Conservation (phyloP, 2,329 filamentous ascomycete species). For the Penicillium paneum region DNA sequence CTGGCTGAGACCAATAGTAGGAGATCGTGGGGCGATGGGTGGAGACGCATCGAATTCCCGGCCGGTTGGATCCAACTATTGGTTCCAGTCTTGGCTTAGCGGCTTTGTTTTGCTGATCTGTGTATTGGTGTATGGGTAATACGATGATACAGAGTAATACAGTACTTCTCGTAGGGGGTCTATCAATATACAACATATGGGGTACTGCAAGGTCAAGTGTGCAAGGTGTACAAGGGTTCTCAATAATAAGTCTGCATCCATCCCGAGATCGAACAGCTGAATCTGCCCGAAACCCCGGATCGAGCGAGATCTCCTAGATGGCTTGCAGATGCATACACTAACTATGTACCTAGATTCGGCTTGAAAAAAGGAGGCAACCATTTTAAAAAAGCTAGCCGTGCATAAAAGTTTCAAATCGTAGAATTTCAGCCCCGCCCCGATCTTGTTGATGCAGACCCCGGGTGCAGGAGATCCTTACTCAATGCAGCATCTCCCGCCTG, state of each 20-base stretch:
- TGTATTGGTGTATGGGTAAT: background rate
- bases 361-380: background rate
- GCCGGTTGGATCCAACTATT: background rate
- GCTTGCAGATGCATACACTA: constrained; percentile 3
- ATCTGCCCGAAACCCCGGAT: background rate
- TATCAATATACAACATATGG: background rate
- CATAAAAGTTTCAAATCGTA: constrained; percentile 3
- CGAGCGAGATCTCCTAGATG: constrained; percentile 5
- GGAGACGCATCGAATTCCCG: constrained; percentile 1
- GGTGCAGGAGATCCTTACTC: constrained; percentile 3
- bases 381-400: background rate
- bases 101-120: background rate
- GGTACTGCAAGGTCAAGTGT: too few species aligned
- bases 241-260: background rate
- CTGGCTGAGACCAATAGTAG: constrained; percentile 6
- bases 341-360: background rate
- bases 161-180: too few species aligned
- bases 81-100: background rate
- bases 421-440: background rate
- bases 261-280: background rate
- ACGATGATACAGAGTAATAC: background rate
- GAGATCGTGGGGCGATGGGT: background rate
- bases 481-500: background rate
- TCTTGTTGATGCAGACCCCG: background rate
- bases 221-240: background rate